A percentile compares a stretch with the other conserved stretches of the same genome.
Evolutionary conservation across 108 stramenopile genomes (phyloP).

Genomic region (Pseudonitzschia multiseries): DNA sequence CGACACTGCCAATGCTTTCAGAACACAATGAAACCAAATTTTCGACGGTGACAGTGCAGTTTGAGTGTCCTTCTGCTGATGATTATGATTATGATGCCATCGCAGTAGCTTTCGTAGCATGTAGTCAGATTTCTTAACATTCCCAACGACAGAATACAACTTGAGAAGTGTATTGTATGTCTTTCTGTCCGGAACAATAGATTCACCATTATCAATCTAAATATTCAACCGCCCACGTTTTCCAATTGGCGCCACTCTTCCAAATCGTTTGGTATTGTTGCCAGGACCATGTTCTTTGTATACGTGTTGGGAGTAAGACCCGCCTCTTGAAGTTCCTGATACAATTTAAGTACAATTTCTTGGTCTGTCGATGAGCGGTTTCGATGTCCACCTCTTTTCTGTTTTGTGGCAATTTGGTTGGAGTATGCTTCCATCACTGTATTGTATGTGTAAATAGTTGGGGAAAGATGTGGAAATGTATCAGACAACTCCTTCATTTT

Average conservation of each 20-base stretch:
- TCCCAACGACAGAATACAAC: constrained; percentile 9
- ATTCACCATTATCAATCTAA: constrained; percentile 1
- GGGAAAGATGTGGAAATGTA: constrained; percentile 20
- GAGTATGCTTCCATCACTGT: constrained; percentile 28
- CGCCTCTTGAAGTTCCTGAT: constrained; percentile 6
- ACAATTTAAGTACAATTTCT: constrained; percentile 10
- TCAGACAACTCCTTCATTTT: constrained; percentile 16
- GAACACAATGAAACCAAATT: constrained; percentile 26
- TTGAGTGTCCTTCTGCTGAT: background rate
- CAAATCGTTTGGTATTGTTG: background rate
- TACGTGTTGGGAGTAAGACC: constrained; percentile 16
- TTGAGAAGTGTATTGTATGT: constrained; percentile 25
- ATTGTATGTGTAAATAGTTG: constrained; percentile 24
- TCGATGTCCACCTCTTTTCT: background rate
- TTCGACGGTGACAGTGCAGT: background rate
- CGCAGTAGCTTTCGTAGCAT: constrained; percentile 18
- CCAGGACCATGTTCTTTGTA: constrained; percentile 26
- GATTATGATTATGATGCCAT: background rate
- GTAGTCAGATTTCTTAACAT: constrained; percentile 15
- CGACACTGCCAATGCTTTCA: constrained; percentile 13
- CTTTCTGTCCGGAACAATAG: constrained; percentile 13
- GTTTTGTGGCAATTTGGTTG: constrained; percentile 13
- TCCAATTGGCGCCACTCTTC: constrained; percentile 15
- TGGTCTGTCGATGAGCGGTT: background rate
- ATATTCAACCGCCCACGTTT: constrained; percentile 12